phyloP scores from a whole-genome alignment of 441 rosid species.

The Populus trichocarpa region DNA sequence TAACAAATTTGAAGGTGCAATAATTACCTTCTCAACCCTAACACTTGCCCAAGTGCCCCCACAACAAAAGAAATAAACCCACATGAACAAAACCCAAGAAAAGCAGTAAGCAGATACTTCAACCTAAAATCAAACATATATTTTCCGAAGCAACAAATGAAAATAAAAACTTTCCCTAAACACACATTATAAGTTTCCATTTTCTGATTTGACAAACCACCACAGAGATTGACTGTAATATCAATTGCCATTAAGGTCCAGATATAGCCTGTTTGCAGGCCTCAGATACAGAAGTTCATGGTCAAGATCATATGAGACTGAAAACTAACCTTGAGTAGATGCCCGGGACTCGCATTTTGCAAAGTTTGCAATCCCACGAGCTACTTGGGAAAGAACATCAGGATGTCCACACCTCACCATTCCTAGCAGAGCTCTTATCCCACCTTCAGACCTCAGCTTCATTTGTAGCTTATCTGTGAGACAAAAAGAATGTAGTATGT shows the following conservation, averaged over 20 bases:
- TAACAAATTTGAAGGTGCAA: neutral
- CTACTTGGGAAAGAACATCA: conserved; percentile 97
- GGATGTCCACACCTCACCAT: conserved; percentile 98
- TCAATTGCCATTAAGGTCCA: neutral
- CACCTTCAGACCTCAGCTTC: conserved; percentile 88
- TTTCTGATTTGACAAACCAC: neutral
- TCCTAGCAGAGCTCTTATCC: conserved; percentile 94
- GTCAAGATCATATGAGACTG: neutral
- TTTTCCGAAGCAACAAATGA: neutral
- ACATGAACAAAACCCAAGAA: neutral
- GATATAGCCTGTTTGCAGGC: neutral
- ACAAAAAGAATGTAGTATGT: neutral
- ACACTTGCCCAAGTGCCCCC: neutral
- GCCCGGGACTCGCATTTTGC: conserved; percentile 97
- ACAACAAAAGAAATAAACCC: neutral
- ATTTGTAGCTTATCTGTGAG: conserved; percentile 76
- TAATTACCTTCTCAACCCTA: neutral
- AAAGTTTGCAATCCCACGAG: conserved; percentile 96
- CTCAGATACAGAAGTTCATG: neutral
- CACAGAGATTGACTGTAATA: neutral
- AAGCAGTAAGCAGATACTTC: neutral
- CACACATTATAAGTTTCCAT: neutral
- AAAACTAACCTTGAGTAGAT: conserved; percentile 61
- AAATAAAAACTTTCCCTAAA: neutral
- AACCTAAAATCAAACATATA: neutral